phyloP scores from a whole-genome alignment of 768 basidiomycete species.

The Podaxis sp. region DNA sequence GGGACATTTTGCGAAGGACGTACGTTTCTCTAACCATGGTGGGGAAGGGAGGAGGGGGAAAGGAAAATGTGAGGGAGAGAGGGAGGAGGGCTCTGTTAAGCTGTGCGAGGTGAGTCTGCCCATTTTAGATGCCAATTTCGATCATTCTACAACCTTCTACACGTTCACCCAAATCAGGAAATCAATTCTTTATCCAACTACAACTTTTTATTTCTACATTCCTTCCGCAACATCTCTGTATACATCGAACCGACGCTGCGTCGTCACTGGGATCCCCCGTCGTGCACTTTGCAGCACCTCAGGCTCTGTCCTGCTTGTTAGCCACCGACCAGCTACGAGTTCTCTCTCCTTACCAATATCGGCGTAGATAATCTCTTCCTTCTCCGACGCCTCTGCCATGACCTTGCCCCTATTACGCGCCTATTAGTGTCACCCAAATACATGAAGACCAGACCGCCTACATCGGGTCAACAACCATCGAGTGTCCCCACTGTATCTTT shows the following conservation, averaged over 20 bases:
- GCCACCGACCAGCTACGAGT: no score
- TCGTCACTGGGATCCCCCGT: constrained; percentile 87
- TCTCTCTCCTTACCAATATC: constrained; percentile 66
- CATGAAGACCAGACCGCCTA: constrained; percentile 36
- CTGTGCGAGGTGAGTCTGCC: constrained; percentile 21
- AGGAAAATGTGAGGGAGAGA: constrained; percentile 18
- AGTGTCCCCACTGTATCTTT: constrained; percentile 75
- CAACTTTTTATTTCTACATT: not conserved
- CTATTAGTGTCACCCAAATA: constrained; percentile 13
- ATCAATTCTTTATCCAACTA: constrained; percentile 30
- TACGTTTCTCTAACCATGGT: constrained; percentile 75
- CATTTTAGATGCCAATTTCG: constrained; percentile 34
- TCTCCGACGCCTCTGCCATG: constrained; percentile 70
- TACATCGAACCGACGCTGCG: constrained; percentile 89
- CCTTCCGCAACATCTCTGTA: constrained; percentile 63
- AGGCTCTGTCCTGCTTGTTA: constrained; percentile 37
- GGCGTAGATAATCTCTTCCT: constrained; percentile 76
- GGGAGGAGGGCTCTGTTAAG: constrained; percentile 19
- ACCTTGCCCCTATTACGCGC: constrained; percentile 61
- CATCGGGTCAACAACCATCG: constrained; percentile 89
- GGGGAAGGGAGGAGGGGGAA: constrained; percentile 16
- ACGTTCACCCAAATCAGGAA: constrained; percentile 39
- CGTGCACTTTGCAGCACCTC: constrained; percentile 64
- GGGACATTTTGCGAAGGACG: constrained; percentile 20
- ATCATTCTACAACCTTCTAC: constrained; percentile 47